Evolutionary conservation across 208 protist genomes (phyloP), one percentile per base, ranked within the genome.

Genomic region (Endotrypanum monterogeii): DNA sequence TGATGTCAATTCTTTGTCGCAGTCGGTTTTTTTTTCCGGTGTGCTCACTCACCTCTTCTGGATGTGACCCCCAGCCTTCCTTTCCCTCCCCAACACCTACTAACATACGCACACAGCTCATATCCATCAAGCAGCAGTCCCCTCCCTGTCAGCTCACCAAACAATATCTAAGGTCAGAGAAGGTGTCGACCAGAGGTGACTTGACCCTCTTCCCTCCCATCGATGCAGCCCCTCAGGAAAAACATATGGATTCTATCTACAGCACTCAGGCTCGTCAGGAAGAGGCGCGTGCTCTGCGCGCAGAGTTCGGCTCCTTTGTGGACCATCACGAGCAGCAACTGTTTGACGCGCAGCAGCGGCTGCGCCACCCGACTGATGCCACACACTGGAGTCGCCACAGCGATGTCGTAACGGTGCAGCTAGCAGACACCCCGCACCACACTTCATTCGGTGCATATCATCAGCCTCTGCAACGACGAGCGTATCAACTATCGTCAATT

Each of bases 311-410:
- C 75, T 16, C 66, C 62, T 88, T 92, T 48, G 85, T 89, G 1
- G 67, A 79, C 4, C 68, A 63, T 9, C 88, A 92, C 77, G 88
- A 92, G 58, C 84, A 85, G 57, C 75, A 78, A 55, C 79, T 92
- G 23, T 68, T 90, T 52, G 83, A 89, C 28, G 75, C 83, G 51
- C 80, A 89, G 79, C 85, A 88, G n/a, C 73, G 62, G 28, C 82
- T 92, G 46, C 65, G 77, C 56, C 71, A 80, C 54, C 83, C 81
- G 11, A 85, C 79, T 58, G 88, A 90, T 52, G 81, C 80, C 14
- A 89, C 81, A 32, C 18, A 82, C 71, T 92, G 88, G 88, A 76
- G 85, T 60, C 65, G 80, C 0, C 74, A 80, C 46, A 76, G 62
- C 9, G 88, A 89, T 54, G 76, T 72, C 37, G 74, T 79, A 30